phyloP scores from a whole-genome alignment of 108 stramenopile species.

The Nannochloropsis gaditana region DNA sequence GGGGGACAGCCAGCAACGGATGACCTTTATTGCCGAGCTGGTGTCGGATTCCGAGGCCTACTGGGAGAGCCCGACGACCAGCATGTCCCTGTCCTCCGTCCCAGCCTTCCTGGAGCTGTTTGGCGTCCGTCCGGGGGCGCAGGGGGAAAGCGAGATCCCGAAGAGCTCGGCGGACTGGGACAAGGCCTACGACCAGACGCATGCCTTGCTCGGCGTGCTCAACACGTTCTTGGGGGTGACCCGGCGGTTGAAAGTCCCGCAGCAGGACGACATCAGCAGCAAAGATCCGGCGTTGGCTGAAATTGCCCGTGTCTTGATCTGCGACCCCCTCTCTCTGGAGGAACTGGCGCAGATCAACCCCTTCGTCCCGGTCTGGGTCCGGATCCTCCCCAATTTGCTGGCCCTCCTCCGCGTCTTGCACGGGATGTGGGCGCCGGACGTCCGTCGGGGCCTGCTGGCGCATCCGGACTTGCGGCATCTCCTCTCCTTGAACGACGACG shows the following conservation, averaged over 20 bases:
- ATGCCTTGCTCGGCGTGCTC: not conserved
- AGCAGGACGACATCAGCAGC: not conserved
- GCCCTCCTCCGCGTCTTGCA: conserved; percentile 11
- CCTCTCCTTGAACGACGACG: conserved; percentile 14
- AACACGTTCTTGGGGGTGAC: not conserved
- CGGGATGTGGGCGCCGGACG: not conserved
- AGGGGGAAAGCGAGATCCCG: not conserved
- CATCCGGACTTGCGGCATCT: not conserved
- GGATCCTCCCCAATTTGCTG: not conserved
- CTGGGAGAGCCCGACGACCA: not conserved
- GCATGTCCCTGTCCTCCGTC: not conserved
- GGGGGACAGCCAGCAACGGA: not conserved
- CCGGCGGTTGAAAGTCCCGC: not conserved
- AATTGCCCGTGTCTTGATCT: not conserved
- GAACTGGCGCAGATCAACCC: not conserved
- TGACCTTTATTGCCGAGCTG: not conserved
- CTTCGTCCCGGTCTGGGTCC: not conserved
- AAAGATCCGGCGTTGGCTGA: not conserved
- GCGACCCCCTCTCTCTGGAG: not conserved
- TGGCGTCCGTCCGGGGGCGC: not conserved
- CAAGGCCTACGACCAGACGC: not conserved
- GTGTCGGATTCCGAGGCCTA: not conserved
- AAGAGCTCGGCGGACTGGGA: not conserved
- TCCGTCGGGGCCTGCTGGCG: not conserved
- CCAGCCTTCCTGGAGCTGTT: not conserved